Evolutionary conservation across 768 basidiomycete species (phyloP), one percentile per base, ranked within the genome.

Genomic region (Porpolomopsis calyptriformis): DNA sequence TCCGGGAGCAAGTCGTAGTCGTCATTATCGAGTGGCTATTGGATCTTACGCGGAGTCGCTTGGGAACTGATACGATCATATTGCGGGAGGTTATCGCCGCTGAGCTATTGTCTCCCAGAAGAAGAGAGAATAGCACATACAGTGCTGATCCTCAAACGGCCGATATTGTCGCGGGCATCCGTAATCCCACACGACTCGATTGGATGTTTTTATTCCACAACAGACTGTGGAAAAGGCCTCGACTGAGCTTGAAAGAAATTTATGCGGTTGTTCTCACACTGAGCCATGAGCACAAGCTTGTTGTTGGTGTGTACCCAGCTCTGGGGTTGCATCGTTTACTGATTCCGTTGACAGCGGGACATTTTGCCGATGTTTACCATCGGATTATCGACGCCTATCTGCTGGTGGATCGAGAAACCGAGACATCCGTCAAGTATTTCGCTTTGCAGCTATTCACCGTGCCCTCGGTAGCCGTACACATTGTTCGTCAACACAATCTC

Each of bases 341-440:
- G 4, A 16, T 43, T 10, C 27, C 22, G 34, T 7, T 49, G 22
- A 22, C 19, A 92, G 90, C 87, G 9, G 78, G 82, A 4, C 85
- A 83, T 53, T 91, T 92, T 60, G 83, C 88, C 0, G 76, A 74
- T 44, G 79, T 89, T 8, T 99, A 97, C 63, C 82, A 82, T 47
- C 74, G 82, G 5, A 71, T 97, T 40, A 85, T 93, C 54, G 88
- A 94, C 53, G 78, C 89, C 2, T 97, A 93, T 64, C 78, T 98
- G 7, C 78, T 94, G 37, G 78, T 86, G 18, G 96, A 98, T 55
- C 77, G 93, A 10, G 94, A 99, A 60, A 84, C 88, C 1, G 96
- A 99, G 59, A 90, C 89, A 5, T 92, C 88, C 12, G 85, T 98
- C 68, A 86, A 93, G 57, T 91, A 90, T 59, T 87, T 94, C 51